Percentiles rank a stretch among this genome's conserved stretches.
These are phyloP conservation scores for Aspergillus amoenus DNA, from an alignment of 2,329 filamentous ascomycete species.

Conservation along the genomic window DNA sequence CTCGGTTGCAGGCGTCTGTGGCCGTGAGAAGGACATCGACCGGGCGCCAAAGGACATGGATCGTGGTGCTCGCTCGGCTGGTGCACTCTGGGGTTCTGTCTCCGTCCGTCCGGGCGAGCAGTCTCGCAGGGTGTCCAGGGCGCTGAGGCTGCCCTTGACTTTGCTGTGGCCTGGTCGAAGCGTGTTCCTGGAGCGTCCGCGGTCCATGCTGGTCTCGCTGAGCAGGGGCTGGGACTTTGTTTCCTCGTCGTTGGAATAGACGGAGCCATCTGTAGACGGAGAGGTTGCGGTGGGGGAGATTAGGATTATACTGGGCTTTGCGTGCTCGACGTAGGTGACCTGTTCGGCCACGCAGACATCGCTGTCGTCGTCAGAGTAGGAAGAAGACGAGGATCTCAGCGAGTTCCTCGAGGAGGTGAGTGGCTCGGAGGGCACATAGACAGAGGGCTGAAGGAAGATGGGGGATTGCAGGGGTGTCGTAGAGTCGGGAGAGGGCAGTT, in stretches of 20 bases:
- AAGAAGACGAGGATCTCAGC: slow-evolving; percentile 27
- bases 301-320: slow-evolving; percentile 33
- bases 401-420: slow-evolving; percentile 14
- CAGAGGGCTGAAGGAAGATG: slow-evolving; percentile 29
- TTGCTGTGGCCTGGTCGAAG: slow-evolving; percentile 9
- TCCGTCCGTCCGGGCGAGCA: slow-evolving; percentile 2
- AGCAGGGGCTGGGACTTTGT: slow-evolving; percentile 20
- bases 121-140: slow-evolving; percentile 6
- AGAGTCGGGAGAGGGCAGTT: slow-evolving; percentile 31
- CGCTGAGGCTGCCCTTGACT: slow-evolving; percentile 11
- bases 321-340: slow-evolving; percentile 31
- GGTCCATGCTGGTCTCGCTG: slow-evolving; percentile 7
- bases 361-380: slow-evolving; percentile 31
- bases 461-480: slow-evolving; percentile 28
- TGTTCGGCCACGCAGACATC: slow-evolving; percentile 35
- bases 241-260: slow-evolving; percentile 18
- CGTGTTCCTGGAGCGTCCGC: not conserved
- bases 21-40: slow-evolving; percentile 25
- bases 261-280: not conserved
- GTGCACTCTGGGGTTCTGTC: slow-evolving; percentile 24
- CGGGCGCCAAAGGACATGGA: slow-evolving; percentile 20
- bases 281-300: slow-evolving; percentile 28
- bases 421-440: slow-evolving; percentile 29
- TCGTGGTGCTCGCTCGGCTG: slow-evolving; percentile 22
- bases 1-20: slow-evolving; percentile 24